Evolutionary conservation across 2,329 filamentous ascomycete genomes (phyloP), one percentile per base, ranked within the genome.

Genomic region (Colletotrichum sp.): DNA sequence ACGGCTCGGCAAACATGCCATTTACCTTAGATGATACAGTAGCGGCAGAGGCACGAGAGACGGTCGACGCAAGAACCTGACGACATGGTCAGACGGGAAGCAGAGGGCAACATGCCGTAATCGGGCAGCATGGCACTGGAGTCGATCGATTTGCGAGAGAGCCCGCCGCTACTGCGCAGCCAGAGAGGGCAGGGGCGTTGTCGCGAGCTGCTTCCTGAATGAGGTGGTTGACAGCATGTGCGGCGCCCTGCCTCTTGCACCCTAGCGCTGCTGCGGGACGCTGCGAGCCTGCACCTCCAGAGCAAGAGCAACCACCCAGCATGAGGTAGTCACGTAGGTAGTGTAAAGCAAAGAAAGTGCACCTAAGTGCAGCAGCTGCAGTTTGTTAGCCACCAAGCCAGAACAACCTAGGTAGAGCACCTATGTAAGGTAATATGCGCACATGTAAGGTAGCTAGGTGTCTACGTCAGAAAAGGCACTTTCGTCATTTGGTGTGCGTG

Each of bases 211-310:
- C 26, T 21, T 55, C 16, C 44, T 76, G 74, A 76, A 12, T 76
- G 24, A 24, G 24, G 24, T 24, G 71, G 60, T 28, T 28, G 44
- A 24, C 8, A 55, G 28, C 18, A 64, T n/a, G 34, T n/a, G 59
- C 44, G 44, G 52, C 71, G 60, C 75, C 39, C 49, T 77, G 65
- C 65, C 66, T 71, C 24, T 66, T 71, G 71, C 49, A 62, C 32
- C 12, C 52, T 75, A 75, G 74, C 74, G 74, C 71, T n/a, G 52
- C 74, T 76, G 75, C 75, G 66, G 44, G 52, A 69, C 34, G 64
- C 64, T 73, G 73, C 64, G 34, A 49, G 60, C 49, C 62, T 73
- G 70, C 70, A 63, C 21, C 49, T 68, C 52, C 15, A 67, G 49
- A 32, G 36, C 64, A 62, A 59, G 24, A 26, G 24, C 21, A 18